These are phyloP conservation scores for Alternaria metachromatica DNA, from an alignment of 2,329 filamentous ascomycete species.

Conservation along the genomic window DNA sequence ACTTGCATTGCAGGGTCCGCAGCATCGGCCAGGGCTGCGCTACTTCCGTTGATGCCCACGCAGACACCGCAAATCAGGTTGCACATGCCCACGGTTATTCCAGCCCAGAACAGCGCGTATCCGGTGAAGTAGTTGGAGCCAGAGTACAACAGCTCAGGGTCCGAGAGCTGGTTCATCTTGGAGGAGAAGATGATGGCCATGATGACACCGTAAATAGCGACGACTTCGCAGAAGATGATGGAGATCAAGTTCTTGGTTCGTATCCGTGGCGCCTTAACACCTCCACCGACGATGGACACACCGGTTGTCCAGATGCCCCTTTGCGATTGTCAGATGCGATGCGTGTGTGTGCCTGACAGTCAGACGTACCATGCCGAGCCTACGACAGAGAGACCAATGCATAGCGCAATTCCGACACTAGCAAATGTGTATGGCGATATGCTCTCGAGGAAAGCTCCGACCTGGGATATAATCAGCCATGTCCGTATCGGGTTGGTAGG, in stretches of 20 bases:
- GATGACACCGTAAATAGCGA: constrained; percentile 99
- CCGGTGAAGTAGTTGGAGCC: constrained; percentile 90
- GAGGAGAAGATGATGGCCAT: constrained; percentile 99
- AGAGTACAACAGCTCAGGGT: constrained; percentile 71
- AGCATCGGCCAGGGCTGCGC: constrained; percentile 93
- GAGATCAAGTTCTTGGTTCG: constrained; percentile 99
- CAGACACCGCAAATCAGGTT: constrained; percentile 96
- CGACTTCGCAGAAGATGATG: constrained; percentile 99
- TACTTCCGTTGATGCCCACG: constrained; percentile 97
- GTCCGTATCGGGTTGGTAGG: not conserved
- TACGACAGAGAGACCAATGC: constrained; percentile 94
- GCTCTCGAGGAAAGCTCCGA: constrained; percentile 92
- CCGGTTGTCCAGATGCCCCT: constrained; percentile 99
- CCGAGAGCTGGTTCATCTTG: constrained; percentile 75
- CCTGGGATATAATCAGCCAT: constrained; percentile 55
- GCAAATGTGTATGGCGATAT: constrained; percentile 96
- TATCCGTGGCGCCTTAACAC: constrained; percentile 95
- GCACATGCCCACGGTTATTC: constrained; percentile 91
- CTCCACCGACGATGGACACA: constrained; percentile 94
- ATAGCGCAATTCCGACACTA: constrained; percentile 85
- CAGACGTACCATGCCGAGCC: constrained; percentile 88
- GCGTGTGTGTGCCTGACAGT: not conserved
- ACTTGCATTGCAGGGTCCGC: constrained; percentile 87
- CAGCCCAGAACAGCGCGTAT: constrained; percentile 94
- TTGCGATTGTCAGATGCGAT: constrained; percentile 24